These are phyloP conservation scores for Apodospora peruviana DNA, from an alignment of 495 filamentous ascomycete species.

Conservation along the genomic window DNA sequence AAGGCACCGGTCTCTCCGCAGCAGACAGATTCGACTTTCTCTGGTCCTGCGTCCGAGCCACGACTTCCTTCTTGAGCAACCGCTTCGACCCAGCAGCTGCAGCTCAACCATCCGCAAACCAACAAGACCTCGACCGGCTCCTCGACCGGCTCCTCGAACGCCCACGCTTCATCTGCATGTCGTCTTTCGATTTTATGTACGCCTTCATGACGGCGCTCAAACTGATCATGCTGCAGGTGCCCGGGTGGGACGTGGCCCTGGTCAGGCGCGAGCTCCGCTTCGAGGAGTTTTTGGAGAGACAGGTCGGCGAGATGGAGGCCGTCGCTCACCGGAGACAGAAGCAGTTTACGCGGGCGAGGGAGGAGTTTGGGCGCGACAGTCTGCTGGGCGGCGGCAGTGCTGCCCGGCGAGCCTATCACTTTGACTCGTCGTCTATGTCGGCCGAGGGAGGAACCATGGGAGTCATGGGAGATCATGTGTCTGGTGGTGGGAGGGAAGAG, in stretches of 20 bases:
- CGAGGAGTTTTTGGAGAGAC: conserved; percentile 11
- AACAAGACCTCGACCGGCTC: too few relatives aligned
- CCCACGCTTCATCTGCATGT: conserved; percentile 23
- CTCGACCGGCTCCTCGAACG: not conserved
- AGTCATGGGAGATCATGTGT: not conserved
- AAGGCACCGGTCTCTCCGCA: not conserved
- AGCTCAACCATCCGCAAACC: too few relatives aligned
- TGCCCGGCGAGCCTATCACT: not conserved
- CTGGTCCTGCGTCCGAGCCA: conserved; percentile 13
- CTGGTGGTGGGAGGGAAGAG: not conserved
- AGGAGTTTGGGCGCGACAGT: not conserved
- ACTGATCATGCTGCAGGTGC: conserved; percentile 16
- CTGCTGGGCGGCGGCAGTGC: not conserved
- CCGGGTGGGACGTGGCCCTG: conserved; percentile 18
- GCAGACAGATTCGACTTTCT: conserved; percentile 14
- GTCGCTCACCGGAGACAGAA: conserved; percentile 5
- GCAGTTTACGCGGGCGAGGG: not conserved
- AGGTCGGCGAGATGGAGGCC: conserved; percentile 17
- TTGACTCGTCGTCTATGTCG: too few relatives aligned
- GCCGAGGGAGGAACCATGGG: not conserved
- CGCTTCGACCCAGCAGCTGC: too few relatives aligned
- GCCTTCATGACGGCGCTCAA: conserved; percentile 23
- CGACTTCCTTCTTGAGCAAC: conserved; percentile 14
- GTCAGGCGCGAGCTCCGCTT: conserved; percentile 15
- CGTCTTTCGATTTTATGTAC: conserved; percentile 21